Percentiles rank a stretch among this genome's conserved stretches.
Conservation (phyloP, 768 basidiomycete species). For the Kwoniella sp. region DNA sequence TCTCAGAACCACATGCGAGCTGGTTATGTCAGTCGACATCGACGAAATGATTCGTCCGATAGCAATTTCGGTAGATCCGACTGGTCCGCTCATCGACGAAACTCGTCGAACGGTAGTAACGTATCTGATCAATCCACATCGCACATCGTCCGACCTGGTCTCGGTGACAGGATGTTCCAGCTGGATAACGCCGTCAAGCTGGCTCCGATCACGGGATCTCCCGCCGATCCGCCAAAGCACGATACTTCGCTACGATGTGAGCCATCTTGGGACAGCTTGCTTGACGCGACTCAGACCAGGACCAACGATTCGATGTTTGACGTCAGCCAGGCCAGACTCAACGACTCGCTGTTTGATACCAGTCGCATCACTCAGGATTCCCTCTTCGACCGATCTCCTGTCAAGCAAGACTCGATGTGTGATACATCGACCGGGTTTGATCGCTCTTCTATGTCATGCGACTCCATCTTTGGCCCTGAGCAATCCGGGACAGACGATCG, state of each 20-base stretch:
- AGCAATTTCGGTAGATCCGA: slow-evolving; percentile 31
- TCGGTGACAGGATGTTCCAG: slow-evolving; percentile 47
- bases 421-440: background rate
- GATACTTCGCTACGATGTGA: background rate
- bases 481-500: background rate
- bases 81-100: slow-evolving; percentile 40
- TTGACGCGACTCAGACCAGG: slow-evolving; percentile 11
- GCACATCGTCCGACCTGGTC: slow-evolving; percentile 38
- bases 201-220: slow-evolving; percentile 37
- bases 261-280: slow-evolving; percentile 21
- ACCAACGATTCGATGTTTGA: slow-evolving; percentile 21
- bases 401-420: background rate
- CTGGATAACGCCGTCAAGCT: slow-evolving; percentile 38
- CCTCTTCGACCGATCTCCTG: slow-evolving; percentile 5
- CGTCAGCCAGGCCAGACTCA: background rate
- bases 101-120: slow-evolving; percentile 29
- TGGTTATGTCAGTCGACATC: slow-evolving; percentile 32
- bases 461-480: slow-evolving; percentile 29
- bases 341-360: slow-evolving; percentile 20
- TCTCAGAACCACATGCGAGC: slow-evolving; percentile 26
- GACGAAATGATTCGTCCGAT: slow-evolving; percentile 25
- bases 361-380: background rate
- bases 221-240: slow-evolving; percentile 10
- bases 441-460: slow-evolving; percentile 8
- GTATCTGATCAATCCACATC: slow-evolving; percentile 21